A percentile compares a stretch with the other conserved stretches of the same genome.
Conservation (phyloP, 1,284 basidiomycete species). For the Trichosporon sp. region DNA sequence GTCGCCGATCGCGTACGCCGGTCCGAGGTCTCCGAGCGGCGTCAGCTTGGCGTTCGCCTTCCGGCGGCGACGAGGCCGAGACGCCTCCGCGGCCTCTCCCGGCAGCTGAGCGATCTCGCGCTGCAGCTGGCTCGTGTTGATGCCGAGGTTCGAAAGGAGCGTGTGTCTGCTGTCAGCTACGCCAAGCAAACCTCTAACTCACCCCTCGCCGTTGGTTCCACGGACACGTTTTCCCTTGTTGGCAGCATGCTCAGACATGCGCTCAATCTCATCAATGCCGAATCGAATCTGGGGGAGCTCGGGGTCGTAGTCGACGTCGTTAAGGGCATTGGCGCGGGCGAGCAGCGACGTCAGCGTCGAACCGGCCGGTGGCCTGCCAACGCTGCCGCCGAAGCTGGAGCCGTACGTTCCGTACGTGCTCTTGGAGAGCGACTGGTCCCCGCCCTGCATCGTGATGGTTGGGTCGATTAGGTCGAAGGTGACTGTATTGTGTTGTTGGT, state of each 20-base stretch:
- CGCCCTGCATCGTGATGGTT: slow-evolving; percentile 25
- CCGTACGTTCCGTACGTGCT: slow-evolving; percentile 24
- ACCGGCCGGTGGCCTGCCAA: slow-evolving; percentile 30
- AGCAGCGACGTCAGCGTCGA: slow-evolving; percentile 46
- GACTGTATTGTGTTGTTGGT: slow-evolving; percentile 1
- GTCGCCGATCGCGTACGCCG: slow-evolving; percentile 42
- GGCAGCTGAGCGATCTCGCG: slow-evolving; percentile 50
- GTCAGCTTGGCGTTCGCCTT: slow-evolving; percentile 32
- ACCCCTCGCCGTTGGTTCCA: slow-evolving; percentile 46
- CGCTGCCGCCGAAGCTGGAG: slow-evolving; percentile 20
- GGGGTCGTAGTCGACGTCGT: slow-evolving; percentile 42
- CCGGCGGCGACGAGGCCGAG: slow-evolving; percentile 35
- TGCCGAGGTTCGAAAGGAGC: slow-evolving; percentile 53
- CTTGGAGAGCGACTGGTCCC: slow-evolving; percentile 17
- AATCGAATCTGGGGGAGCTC: slow-evolving; percentile 53
- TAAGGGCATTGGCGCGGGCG: slow-evolving; percentile 49
- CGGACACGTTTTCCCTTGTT: slow-evolving; percentile 44
- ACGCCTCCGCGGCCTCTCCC: slow-evolving; percentile 23
- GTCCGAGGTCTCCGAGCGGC: slow-evolving; percentile 40
- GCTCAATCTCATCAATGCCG: slow-evolving; percentile 54
- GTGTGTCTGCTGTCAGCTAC: slow-evolving; percentile 34
- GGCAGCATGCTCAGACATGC: slow-evolving; percentile 48
- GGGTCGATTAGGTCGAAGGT: neutral
- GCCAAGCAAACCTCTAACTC: slow-evolving; percentile 21
- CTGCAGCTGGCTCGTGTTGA: slow-evolving; percentile 52